Conservation (phyloP, 1,139 yeast species). For the Suzukiozyma palmioleophila region DNA sequence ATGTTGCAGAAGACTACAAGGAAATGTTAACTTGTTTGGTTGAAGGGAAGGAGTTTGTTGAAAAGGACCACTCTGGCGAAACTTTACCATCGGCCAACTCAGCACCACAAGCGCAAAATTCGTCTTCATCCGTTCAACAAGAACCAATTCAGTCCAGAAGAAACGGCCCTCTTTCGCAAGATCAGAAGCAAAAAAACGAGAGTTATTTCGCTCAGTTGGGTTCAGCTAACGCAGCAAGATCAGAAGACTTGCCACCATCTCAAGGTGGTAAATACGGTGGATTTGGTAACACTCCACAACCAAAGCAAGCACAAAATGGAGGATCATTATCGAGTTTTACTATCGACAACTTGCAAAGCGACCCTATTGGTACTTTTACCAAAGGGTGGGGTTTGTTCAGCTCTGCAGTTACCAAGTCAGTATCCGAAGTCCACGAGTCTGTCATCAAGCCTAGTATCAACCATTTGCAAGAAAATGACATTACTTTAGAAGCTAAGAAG, state of each 20-base stretch:
- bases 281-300: constrained; percentile 76
- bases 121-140: constrained; percentile 18
- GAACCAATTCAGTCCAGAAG: constrained; percentile 42
- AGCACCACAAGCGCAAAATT: constrained; percentile 14
- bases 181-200: constrained; percentile 65
- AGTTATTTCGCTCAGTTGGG: constrained; percentile 80
- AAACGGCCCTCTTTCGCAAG: constrained; percentile 30
- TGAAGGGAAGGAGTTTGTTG: constrained; percentile 69
- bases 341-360: constrained; percentile 72
- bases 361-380: constrained; percentile 83
- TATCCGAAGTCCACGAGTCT: constrained; percentile 78
- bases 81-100: constrained; percentile 30
- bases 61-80: constrained; percentile 59
- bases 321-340: constrained; percentile 54
- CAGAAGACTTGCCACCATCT: constrained; percentile 81
- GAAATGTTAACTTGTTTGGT: constrained; percentile 70
- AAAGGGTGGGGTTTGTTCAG: constrained; percentile 96
- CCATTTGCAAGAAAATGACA: constrained; percentile 76
- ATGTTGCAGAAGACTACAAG: constrained; percentile 92
- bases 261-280: constrained; percentile 94
- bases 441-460: constrained; percentile 87
- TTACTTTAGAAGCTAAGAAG: constrained; percentile 73
- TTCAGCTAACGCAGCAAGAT: constrained; percentile 62
- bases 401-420: constrained; percentile 74
- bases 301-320: constrained; percentile 17